Evolutionary conservation across 148 eudicot species (phyloP), one percentile per base, ranked within the genome.

Genomic region (Rhododendron mucronatum): DNA sequence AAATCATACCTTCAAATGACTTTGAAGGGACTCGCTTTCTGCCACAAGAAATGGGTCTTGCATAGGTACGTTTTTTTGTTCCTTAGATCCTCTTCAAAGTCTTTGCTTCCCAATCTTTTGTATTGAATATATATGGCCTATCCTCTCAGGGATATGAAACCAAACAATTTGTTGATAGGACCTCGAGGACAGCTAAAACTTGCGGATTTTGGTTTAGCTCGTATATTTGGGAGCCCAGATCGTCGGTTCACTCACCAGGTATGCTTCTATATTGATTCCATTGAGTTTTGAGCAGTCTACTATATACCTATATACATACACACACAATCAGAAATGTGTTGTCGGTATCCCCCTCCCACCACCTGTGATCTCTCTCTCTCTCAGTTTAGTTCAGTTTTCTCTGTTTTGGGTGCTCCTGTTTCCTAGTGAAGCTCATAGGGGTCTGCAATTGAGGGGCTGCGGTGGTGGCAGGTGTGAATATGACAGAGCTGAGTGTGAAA

Each of bases 241-340:
- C 91, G 98, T 67, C 93, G 94, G 89, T 97, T 94, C 88, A 95
- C 99, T 51, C 99, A 95, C 90, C 99, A 97, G 95, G 99, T 95
- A 88, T 89, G 90, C 82, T 73, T 76, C 65, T 6, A 30, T 71
- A 37, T 69, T 47, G 30, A 35, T 74, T 33, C 78, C 35, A 15
- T 74, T 35, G 44, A 28, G 76, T 35, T 11, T 33, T 74, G 44
- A 41, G 83, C 30, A 57, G 65, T 35, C 53, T 69, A 73, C 53
- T 41, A 35, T 69, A 65, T 12, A n/a, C 23, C 55, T 11, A 41
- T 13, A 30, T 45, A 33, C 11, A 23, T 2, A 7, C 16, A 14
- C 57, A 14, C 57, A 6, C 45, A 41, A 41, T 41, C 1, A 41
- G 45, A 41, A 41, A 41, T 41, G 45, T 41, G 45, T 41, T 7